Evolutionary conservation across 2,329 filamentous ascomycete species (phyloP).

Genomic region (Zasmidium angulare): DNA sequence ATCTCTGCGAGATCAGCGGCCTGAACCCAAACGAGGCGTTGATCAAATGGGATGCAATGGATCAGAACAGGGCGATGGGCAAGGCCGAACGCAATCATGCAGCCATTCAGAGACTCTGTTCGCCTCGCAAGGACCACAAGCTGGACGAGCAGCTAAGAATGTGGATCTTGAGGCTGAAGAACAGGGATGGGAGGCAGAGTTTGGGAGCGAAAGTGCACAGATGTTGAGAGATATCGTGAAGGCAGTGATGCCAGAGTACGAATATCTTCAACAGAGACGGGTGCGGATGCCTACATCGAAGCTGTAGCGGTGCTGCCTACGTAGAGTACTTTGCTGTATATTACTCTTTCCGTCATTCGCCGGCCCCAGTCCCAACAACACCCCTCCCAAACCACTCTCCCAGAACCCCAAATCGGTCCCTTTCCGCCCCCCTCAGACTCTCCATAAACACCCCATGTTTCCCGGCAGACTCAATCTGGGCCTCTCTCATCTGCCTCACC

Average conservation of each 20-base stretch:
- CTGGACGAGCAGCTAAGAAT: neutral
- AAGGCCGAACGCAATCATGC: conserved; percentile 5
- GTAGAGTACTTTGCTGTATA: no score
- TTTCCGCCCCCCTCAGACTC: conserved; percentile 68
- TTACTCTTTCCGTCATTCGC: no score
- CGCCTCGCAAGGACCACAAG: conserved; percentile 20
- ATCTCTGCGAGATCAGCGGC: conserved; percentile 24
- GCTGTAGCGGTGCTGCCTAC: no score
- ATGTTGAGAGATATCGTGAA: conserved; percentile 1
- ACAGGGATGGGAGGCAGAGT: neutral
- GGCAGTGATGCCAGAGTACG: neutral
- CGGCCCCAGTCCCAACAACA: conserved; percentile 69
- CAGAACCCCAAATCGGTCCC: conserved; percentile 82
- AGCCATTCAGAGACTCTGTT: conserved; percentile 33
- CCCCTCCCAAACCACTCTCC: conserved; percentile 94
- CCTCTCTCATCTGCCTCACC: conserved; percentile 79
- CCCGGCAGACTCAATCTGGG: conserved; percentile 82
- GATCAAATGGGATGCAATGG: conserved; percentile 23
- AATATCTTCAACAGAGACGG: neutral
- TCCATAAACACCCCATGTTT: conserved; percentile 87
- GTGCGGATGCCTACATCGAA: neutral
- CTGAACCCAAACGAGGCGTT: conserved; percentile 34
- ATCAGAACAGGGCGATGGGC: conserved; percentile 1
- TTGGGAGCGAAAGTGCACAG: neutral
- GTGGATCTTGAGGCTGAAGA: neutral